Percentiles rank a stretch among this genome's conserved stretches.
Conservation (phyloP, 2,329 filamentous ascomycete species). For the Beauveria sp. region DNA sequence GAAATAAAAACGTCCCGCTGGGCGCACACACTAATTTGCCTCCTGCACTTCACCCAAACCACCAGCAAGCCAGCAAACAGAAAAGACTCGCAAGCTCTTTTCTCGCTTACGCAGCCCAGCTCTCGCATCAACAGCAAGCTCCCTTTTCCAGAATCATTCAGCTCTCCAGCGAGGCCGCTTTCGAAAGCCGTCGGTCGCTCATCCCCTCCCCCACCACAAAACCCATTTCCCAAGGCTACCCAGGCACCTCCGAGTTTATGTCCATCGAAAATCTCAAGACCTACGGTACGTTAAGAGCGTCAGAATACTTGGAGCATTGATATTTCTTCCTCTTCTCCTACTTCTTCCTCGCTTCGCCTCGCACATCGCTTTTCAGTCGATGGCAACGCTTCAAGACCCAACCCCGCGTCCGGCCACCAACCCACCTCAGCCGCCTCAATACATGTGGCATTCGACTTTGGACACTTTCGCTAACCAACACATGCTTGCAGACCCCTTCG, state of each 20-base stretch:
- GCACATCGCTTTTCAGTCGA: background rate
- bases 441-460: background rate
- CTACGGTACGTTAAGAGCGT: slow-evolving; percentile 61
- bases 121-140: background rate
- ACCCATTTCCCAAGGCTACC: slow-evolving; percentile 49
- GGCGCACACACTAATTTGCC: slow-evolving; percentile 7
- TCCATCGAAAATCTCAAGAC: slow-evolving; percentile 98
- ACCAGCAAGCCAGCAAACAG: background rate
- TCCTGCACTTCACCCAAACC: slow-evolving; percentile 3
- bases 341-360: background rate
- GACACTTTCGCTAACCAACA: slow-evolving; percentile 19
- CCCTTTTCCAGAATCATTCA: slow-evolving; percentile 13
- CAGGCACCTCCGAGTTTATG: slow-evolving; percentile 79
- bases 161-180: slow-evolving; percentile 38
- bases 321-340: background rate
- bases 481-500: slow-evolving; percentile 81
- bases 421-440: background rate
- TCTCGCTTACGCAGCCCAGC: background rate
- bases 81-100: background rate
- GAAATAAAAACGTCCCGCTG: background rate
- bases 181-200: slow-evolving; percentile 44
- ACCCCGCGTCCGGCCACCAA: slow-evolving; percentile 8
- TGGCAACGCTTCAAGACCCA: background rate
- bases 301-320: background rate
- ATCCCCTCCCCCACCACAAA: slow-evolving; percentile 30